Evolutionary conservation across 192 early-diverging fungal species (phyloP).

Genomic region (Phlyctochytrium planicorne): DNA sequence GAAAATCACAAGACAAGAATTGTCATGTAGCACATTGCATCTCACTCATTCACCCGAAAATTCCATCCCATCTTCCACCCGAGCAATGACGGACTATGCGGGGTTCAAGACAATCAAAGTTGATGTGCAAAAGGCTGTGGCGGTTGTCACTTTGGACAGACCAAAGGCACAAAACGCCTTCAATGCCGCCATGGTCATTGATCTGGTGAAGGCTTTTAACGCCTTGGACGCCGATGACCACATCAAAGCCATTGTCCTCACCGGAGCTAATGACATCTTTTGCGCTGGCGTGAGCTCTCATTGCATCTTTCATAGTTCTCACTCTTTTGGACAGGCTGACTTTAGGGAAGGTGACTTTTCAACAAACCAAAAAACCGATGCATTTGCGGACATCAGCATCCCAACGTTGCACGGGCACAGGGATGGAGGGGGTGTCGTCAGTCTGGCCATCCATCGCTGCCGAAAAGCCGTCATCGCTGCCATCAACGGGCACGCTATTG

Average conservation of each 20-base stretch:
- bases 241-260: constrained; percentile 30
- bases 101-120: too few relatives aligned
- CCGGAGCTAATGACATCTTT: constrained; percentile 22
- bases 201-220: constrained; percentile 11
- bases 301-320: background rate
- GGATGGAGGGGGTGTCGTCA: constrained; percentile 16
- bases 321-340: constrained; percentile 10
- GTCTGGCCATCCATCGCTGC: constrained; percentile 19
- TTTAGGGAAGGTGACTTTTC: constrained; percentile 25
- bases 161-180: too few relatives aligned
- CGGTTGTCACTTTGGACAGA: too few relatives aligned
- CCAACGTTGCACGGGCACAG: constrained; percentile 16
- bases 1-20: too few relatives aligned
- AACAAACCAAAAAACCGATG: background rate
- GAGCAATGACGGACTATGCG: too few relatives aligned
- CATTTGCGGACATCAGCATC: background rate
- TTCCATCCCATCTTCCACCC: too few relatives aligned
- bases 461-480: constrained; percentile 28
- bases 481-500: constrained; percentile 36
- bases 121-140: too few relatives aligned
- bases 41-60: too few relatives aligned
- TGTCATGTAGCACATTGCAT: too few relatives aligned
- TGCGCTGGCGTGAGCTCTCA: constrained; percentile 27
- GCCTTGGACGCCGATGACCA: constrained; percentile 21
- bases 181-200: constrained; percentile 3